Evolutionary conservation across 805 yeast genomes (phyloP).

Genomic region (Tetrapisispora taiwanensis): DNA sequence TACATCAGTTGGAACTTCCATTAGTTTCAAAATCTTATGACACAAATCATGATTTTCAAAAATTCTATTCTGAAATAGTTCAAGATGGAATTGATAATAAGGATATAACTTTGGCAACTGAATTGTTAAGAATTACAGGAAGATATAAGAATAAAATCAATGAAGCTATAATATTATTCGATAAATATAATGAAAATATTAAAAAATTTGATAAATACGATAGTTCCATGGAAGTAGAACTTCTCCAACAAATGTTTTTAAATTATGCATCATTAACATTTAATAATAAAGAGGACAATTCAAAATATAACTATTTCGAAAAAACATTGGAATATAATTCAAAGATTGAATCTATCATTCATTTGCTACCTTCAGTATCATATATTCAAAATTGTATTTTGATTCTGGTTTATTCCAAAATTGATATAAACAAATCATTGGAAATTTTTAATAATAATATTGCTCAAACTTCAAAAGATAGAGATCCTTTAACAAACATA

Average conservation of each 20-base stretch:
- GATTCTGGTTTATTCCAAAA: constrained; percentile 34
- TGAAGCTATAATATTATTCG: constrained; percentile 31
- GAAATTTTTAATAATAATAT: constrained; percentile 40
- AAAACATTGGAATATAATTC: constrained; percentile 19
- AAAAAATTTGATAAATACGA: constrained; percentile 30
- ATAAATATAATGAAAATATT: constrained; percentile 32
- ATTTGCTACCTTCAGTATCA: background rate
- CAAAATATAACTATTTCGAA: constrained; percentile 30
- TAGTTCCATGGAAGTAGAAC: background rate
- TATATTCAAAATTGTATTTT: constrained; percentile 14
- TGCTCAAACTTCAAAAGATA: constrained; percentile 28
- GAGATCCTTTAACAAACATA: constrained; percentile 15
- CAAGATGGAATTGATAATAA: constrained; percentile 27
- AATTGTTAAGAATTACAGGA: constrained; percentile 16
- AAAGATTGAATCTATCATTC: background rate
- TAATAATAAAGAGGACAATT: constrained; percentile 22
- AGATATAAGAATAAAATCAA: constrained; percentile 14
- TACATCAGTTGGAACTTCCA: too few relatives aligned
- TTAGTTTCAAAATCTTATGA: background rate
- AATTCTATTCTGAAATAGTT: constrained; percentile 20
- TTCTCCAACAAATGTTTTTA: background rate
- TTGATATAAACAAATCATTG: constrained; percentile 33
- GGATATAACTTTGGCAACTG: constrained; percentile 18
- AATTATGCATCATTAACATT: constrained; percentile 35
- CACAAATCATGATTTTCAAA: background rate